Base-by-base conservation (phyloP, 441 rosid species). In the Theobroma grandiflorum region DNA sequence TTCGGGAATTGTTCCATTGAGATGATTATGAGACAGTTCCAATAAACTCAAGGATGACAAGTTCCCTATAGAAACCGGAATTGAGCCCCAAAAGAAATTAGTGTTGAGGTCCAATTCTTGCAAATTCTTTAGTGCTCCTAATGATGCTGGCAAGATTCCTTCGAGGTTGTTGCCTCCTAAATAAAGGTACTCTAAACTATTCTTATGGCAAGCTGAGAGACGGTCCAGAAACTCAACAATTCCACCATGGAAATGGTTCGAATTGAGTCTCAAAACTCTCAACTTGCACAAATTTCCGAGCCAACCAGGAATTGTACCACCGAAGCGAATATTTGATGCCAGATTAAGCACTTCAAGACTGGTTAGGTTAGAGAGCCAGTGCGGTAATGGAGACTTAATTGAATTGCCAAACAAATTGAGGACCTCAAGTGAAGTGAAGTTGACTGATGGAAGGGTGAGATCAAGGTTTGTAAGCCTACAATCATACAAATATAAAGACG, bases 221-320 rank as follows among this genome's bases (percentile, higher is more conserved):
- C 31, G 22, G 14, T 65, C 31, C 70, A 65, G 8, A 65, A 65
- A 40, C 70, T n/a, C 31, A n/a, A 65, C 40, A 42, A 65, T 40
- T 38, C 49, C 49, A 7, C 31, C 49, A 7, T 38, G 26, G n/a
- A 65, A 8, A n/a, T 2, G 22, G 49, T 65, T 37, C 8, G 49
- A 65, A 40, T 65, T 18, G 31, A 40, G 15, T 38, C 15, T 40
- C 7, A 65, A 18, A 38, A 18, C 0, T n/a, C 70, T 65, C 70
- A 65, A 65, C 70, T 38, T 38, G 70, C 49, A 65, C 26, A 65
- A 65, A n/a, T n/a, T 65, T 38, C 70, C 70, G 18, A 65, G 26
- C 70, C 45, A 65, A 40, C 12, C 22, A 7, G 70, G 70, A 1
- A 65, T 65, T 31, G 31, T 18, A 40, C 49, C 47, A 38, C 8